Conservation (phyloP, 2,329 filamentous ascomycete genomes). For the Trichoderma gracile region DNA sequence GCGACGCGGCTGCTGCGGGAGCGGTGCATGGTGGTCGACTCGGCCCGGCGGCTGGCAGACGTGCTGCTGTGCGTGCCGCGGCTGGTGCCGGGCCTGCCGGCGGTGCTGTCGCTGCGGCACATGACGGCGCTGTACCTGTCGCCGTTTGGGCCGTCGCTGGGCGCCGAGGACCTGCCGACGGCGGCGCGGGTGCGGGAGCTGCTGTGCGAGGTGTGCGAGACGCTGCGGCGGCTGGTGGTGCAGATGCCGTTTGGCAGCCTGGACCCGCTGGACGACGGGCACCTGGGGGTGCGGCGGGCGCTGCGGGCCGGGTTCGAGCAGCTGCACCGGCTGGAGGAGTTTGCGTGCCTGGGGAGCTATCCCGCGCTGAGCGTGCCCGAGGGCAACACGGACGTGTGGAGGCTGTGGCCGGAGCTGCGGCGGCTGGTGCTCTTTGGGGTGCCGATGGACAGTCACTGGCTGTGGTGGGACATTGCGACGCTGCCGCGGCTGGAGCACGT, state of each 20-base stretch:
- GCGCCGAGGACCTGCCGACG: slow-evolving; percentile 41
- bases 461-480: slow-evolving; percentile 44
- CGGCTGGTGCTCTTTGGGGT: slow-evolving; percentile 47
- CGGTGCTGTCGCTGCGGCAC: slow-evolving; percentile 35
- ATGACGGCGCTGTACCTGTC: slow-evolving; percentile 46
- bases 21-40: slow-evolving; percentile 49
- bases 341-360: slow-evolving; percentile 50
- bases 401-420: slow-evolving; percentile 45
- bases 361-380: slow-evolving; percentile 42
- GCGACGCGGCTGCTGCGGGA: slow-evolving; percentile 47
- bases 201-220: slow-evolving; percentile 43
- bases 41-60: slow-evolving; percentile 38
- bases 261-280: slow-evolving; percentile 44
- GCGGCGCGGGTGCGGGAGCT: slow-evolving; percentile 46
- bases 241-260: slow-evolving; percentile 50
- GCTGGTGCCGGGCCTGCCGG: slow-evolving; percentile 35
- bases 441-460: slow-evolving; percentile 40
- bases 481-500: slow-evolving; percentile 44
- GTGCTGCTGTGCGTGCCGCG: slow-evolving; percentile 41
- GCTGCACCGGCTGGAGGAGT: slow-evolving; percentile 49
- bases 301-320: slow-evolving; percentile 49
- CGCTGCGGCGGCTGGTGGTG: slow-evolving; percentile 49
- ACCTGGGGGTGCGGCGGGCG: slow-evolving; percentile 42
- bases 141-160: slow-evolving; percentile 40
- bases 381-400: slow-evolving; percentile 45